Evolutionary conservation across 352 stramenopile species (phyloP).

Genomic region (Phytophthora litchii): DNA sequence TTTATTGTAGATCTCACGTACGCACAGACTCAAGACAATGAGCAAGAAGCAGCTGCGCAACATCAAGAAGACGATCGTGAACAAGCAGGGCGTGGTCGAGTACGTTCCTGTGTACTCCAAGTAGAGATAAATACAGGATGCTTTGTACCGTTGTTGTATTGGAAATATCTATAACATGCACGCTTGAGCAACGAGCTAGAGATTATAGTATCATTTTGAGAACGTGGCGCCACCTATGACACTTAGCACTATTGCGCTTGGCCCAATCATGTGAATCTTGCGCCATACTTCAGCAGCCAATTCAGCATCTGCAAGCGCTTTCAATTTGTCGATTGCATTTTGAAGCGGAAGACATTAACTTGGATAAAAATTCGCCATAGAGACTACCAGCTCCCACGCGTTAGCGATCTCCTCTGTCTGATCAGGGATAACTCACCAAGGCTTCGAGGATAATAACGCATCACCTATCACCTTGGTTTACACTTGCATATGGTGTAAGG

Average conservation of each 20-base stretch:
- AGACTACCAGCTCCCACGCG: constrained; percentile 1
- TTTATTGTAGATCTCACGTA: constrained; percentile 73
- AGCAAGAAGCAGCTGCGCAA: constrained; percentile 93
- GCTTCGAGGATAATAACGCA: too few species aligned
- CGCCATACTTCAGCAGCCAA: neutral
- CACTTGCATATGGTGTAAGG: too few species aligned
- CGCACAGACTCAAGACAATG: constrained; percentile 91
- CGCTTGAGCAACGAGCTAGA: too few species aligned
- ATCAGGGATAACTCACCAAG: constrained; percentile 14
- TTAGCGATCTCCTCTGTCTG: neutral
- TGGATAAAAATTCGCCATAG: constrained; percentile 7
- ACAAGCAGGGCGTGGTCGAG: constrained; percentile 91
- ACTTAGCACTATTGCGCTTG: too few species aligned
- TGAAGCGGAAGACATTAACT: constrained; percentile 1
- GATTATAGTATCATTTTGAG: too few species aligned
- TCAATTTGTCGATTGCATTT: constrained; percentile 4
- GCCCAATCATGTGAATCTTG: too few species aligned
- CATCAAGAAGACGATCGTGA: constrained; percentile 92
- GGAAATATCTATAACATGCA: constrained; percentile 32
- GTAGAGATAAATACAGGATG: constrained; percentile 36
- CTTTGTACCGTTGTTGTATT: constrained; percentile 30
- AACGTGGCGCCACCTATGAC: too few species aligned
- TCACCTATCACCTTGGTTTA: too few species aligned
- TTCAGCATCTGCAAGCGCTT: constrained; percentile 1
- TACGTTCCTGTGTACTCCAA: constrained; percentile 89